Evolutionary conservation across 768 basidiomycete genomes (phyloP).

Genomic region (Boletus edulis): DNA sequence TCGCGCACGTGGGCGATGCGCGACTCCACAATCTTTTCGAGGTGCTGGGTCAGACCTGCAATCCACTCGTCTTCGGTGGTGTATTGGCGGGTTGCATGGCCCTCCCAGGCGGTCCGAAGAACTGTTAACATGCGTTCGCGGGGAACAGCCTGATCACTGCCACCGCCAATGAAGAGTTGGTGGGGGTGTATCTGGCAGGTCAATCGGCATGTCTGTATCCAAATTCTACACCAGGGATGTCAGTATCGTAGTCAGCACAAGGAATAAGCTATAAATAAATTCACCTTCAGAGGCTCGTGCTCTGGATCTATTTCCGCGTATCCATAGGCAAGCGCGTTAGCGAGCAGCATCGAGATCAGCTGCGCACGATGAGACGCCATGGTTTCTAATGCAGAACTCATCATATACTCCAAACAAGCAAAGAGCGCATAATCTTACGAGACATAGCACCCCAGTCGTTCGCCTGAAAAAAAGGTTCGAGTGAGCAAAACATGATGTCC

Average conservation of each 20-base stretch:
- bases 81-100: conserved; percentile 17
- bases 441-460: conserved; percentile 69
- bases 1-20: conserved; percentile 47
- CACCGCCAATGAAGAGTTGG: conserved; percentile 33
- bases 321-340: conserved; percentile 48
- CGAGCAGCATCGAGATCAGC: conserved; percentile 39
- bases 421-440: conserved; percentile 36
- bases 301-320: conserved; percentile 44
- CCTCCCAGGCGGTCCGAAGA: conserved; percentile 21
- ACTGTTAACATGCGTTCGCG: conserved; percentile 12
- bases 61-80: conserved; percentile 37
- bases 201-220: conserved; percentile 46
- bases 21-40: conserved; percentile 38
- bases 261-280: not conserved
- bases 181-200: conserved; percentile 34
- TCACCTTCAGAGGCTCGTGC: conserved; percentile 51
- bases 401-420: not conserved
- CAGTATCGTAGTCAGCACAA: not conserved
- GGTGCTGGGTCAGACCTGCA: conserved; percentile 33
- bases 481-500: not conserved
- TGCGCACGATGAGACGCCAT: conserved; percentile 42
- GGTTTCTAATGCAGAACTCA: not conserved
- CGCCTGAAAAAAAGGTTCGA: conserved; percentile 33
- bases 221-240: conserved; percentile 41
- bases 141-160: conserved; percentile 10